Evolutionary conservation across 192 early-diverging fungal genomes (phyloP).

Genomic region (Coemansia sp.): DNA sequence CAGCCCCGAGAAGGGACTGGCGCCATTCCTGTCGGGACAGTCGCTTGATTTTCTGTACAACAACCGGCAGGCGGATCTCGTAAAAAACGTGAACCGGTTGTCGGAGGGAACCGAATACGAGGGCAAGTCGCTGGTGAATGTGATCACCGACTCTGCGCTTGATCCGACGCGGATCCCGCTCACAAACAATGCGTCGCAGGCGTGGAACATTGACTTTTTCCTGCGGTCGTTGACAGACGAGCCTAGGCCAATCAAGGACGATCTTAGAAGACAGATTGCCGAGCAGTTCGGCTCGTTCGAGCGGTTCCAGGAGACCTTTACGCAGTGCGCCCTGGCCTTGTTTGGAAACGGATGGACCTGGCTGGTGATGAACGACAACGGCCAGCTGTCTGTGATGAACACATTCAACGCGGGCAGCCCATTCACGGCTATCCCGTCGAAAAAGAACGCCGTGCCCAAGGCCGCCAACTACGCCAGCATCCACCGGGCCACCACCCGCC

Average conservation of each 20-base stretch:
- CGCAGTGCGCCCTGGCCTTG: constrained; percentile 28
- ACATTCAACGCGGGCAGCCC: constrained; percentile 46
- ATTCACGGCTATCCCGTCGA: constrained; percentile 32
- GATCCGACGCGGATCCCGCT: constrained; percentile 31
- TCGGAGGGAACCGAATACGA: constrained; percentile 42
- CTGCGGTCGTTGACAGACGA: constrained; percentile 35
- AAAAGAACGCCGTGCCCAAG: constrained; percentile 1
- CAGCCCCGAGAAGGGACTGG: constrained; percentile 24
- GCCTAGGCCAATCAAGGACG: constrained; percentile 11
- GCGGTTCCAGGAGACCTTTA: constrained; percentile 39
- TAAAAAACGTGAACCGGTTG: constrained; percentile 48
- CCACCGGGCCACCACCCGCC: constrained; percentile 8
- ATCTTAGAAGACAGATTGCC: constrained; percentile 24
- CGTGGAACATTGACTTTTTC: constrained; percentile 55
- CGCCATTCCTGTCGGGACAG: constrained; percentile 33
- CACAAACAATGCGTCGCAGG: constrained; percentile 51
- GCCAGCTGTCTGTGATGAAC: constrained; percentile 43
- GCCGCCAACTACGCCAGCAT: constrained; percentile 27
- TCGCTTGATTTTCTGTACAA: constrained; percentile 48
- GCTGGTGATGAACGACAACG: constrained; percentile 41
- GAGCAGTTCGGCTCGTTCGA: constrained; percentile 39
- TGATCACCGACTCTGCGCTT: constrained; percentile 28
- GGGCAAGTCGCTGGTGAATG: constrained; percentile 20
- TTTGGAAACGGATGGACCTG: constrained; percentile 56
- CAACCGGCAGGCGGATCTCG: constrained; percentile 39